Base-by-base conservation (phyloP, 106 monocot genomes). In the Allium cepa region DNA sequence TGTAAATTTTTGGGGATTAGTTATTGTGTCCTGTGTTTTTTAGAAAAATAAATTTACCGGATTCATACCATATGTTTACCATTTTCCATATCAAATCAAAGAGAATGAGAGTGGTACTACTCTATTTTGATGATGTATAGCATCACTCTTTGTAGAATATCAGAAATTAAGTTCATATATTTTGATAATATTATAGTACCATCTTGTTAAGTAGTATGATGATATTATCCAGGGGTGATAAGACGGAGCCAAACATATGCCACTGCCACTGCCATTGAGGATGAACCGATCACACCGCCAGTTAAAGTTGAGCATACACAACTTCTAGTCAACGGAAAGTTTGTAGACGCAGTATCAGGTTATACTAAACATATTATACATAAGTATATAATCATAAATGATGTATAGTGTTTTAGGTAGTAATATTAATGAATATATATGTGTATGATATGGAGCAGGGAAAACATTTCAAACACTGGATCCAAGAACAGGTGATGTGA, bases 391-490 rank as follows among this genome's bases (percentile, higher is more conserved):
- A 12, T 56, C 17, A 9, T 36, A 36, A 15, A 64, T 53, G 14
- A 9, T n/a, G 2, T 0, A 4, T 0, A 7, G 8, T 28, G 7
- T 26, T 68, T 53, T 1, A 14, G 18, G 10, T 71, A 5, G 15
- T 52, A 56, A 3, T 9, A 56, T 7, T 36, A 69, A 69, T 14
- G 56, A 59, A 17, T 26, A 11, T 56, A 4, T 55, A 59, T 53
- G 8, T 14, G 26, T 8, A 56, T 26, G 28, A n/a, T 68, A 63
- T 4, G 17, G 28, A 17, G 15, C 80, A 97, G 96, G 96, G 28
- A 92, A 71, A 77, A 99, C 97, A 17, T 99, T 99, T 56, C 92
- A 89, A 17, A 99, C 97, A 13, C 70, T 87, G 46, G 97, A 99
- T 78, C 97, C 97, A 18, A 84, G 97, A 57, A 87, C 92, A 3